These are phyloP conservation scores for maize (Zea mays) DNA, from an alignment of 176 grass and related monocot genomes.

Conservation along the genomic window Zm-B73-REFERENCE-NAM-5.0 NC_050101.1:67042501-67043000, in stretches of 20 bases:
- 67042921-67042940: constrained; percentile 52
- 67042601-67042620: constrained; percentile 94
- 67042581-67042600: constrained; percentile 87
- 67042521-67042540: constrained; percentile 78
- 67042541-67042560: constrained; percentile 34
- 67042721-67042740: constrained; percentile 73
- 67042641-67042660: no score
- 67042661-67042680: no score
- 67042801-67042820: constrained; percentile 48
- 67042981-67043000: constrained; percentile 78
- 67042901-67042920: constrained; percentile 88
- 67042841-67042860: constrained; percentile 67
- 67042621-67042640: neutral
- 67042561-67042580: constrained; percentile 64
- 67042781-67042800: constrained; percentile 81
- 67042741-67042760: constrained; percentile 74
- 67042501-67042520: constrained; percentile 83
- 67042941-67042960: constrained; percentile 93
- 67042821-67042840: constrained; percentile 87
- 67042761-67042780: constrained; percentile 94
- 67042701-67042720: no score
- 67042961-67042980: constrained; percentile 60
- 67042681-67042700: no score
- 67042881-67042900: constrained; percentile 90
- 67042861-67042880: constrained; percentile 84